phyloP scores from a whole-genome alignment of 177 flowering plant species.

The Vitis hybrid region DNA sequence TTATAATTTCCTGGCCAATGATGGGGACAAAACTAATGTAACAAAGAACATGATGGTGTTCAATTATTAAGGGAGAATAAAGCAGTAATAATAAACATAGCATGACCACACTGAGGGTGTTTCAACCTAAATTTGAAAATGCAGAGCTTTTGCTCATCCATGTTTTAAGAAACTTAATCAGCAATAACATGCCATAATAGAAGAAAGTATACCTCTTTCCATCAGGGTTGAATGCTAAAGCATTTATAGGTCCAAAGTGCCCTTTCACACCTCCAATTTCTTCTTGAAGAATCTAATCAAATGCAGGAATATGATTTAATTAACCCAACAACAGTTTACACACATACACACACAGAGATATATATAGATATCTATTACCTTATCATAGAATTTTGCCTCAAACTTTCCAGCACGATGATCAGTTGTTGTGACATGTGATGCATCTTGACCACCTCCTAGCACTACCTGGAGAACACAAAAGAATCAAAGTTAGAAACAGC shows the following conservation, averaged over 20 bases:
- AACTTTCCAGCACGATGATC: conserved; percentile 96
- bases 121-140: too few relatives aligned
- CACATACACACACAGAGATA: too few relatives aligned
- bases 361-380: conserved; percentile 36
- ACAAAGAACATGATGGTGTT: too few relatives aligned
- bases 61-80: too few relatives aligned
- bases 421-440: conserved; percentile 79
- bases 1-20: too few relatives aligned
- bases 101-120: too few relatives aligned
- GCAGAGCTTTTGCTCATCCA: too few relatives aligned
- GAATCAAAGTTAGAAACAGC: not conserved
- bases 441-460: conserved; percentile 97
- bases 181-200: not conserved
- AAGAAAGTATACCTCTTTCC: conserved; percentile 64
- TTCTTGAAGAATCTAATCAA: conserved; percentile 70
- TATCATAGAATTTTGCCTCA: conserved; percentile 89
- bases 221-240: conserved; percentile 94
- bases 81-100: too few relatives aligned
- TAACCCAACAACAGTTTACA: not conserved
- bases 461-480: conserved; percentile 54
- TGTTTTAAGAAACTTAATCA: too few relatives aligned
- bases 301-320: not conserved
- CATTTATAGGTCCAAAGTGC: conserved; percentile 96
- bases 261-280: conserved; percentile 97
- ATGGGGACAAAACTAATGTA: too few relatives aligned